These are phyloP conservation scores for Cylindrodendrum hubeiense DNA, from an alignment of 2,329 filamentous ascomycete species.

Conservation along the genomic window DNA sequence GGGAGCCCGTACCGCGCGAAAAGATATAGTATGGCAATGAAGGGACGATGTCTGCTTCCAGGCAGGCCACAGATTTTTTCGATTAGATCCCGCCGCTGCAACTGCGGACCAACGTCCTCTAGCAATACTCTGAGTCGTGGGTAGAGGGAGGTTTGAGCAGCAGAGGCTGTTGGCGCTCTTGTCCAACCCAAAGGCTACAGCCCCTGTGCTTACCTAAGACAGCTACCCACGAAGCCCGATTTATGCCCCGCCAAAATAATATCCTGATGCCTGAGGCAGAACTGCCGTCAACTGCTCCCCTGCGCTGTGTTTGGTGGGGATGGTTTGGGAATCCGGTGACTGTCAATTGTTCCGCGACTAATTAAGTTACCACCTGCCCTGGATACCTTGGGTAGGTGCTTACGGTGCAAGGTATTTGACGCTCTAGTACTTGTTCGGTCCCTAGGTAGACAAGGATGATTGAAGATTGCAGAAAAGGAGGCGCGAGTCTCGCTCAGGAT, in stretches of 20 bases:
- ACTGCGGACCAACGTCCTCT: slow-evolving; percentile 47
- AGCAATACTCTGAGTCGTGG: slow-evolving; percentile 37
- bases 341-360: neutral
- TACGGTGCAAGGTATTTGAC: neutral
- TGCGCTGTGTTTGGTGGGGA: neutral
- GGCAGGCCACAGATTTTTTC: slow-evolving; percentile 49
- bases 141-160: slow-evolving; percentile 36
- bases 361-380: neutral
- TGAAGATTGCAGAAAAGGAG: too few species aligned
- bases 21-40: slow-evolving; percentile 46
- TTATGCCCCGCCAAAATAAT: slow-evolving; percentile 28
- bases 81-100: slow-evolving; percentile 46
- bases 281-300: neutral
- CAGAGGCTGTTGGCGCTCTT: slow-evolving; percentile 38
- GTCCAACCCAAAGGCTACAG: slow-evolving; percentile 33
- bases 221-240: slow-evolving; percentile 1
- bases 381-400: neutral
- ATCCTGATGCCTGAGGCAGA: slow-evolving; percentile 39
- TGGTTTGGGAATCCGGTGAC: slow-evolving; percentile 5
- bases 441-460: neutral
- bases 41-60: slow-evolving; percentile 54
- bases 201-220: slow-evolving; percentile 46
- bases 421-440: neutral
- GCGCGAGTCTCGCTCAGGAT: too few species aligned
- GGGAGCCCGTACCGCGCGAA: slow-evolving; percentile 43